Evolutionary conservation across 345 rosid genomes (phyloP).

Genomic region (Barbarea vulgaris): DNA sequence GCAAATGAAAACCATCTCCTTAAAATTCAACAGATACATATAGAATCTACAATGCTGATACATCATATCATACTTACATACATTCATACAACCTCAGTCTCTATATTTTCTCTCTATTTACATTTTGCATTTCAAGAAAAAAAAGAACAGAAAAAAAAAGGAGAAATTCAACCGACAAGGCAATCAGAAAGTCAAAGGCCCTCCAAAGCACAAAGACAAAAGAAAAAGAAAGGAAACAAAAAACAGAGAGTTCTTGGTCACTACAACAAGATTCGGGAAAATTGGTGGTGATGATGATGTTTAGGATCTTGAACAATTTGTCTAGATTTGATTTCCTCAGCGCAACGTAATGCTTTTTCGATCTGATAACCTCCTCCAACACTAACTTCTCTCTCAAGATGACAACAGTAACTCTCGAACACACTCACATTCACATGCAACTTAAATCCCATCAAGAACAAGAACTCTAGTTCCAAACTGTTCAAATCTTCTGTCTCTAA

Average conservation of each 20-base stretch:
- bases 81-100: constrained; percentile 20
- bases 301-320: constrained; percentile 49
- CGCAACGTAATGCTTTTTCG: constrained; percentile 77
- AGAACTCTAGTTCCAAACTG: constrained; percentile 71
- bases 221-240: background rate
- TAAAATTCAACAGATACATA: background rate
- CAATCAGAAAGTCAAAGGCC: constrained; percentile 37
- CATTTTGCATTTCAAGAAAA: constrained; percentile 28
- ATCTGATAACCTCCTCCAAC: constrained; percentile 88
- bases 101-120: constrained; percentile 27
- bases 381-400: constrained; percentile 87
- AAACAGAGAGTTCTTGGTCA: constrained; percentile 15
- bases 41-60: constrained; percentile 26
- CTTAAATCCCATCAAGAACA: constrained; percentile 89
- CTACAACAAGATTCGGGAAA: constrained; percentile 65
- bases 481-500: constrained; percentile 68
- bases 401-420: constrained; percentile 89
- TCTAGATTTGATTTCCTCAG: constrained; percentile 81
- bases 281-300: constrained; percentile 47
- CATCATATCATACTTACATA: constrained; percentile 14
- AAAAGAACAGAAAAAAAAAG: background rate
- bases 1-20: constrained; percentile 11
- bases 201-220: constrained; percentile 31
- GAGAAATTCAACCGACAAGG: constrained; percentile 35
- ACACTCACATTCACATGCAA: constrained; percentile 88